Evolutionary conservation across 1,284 basidiomycete species (phyloP).

Genomic region (Rhodotorula sp.): DNA sequence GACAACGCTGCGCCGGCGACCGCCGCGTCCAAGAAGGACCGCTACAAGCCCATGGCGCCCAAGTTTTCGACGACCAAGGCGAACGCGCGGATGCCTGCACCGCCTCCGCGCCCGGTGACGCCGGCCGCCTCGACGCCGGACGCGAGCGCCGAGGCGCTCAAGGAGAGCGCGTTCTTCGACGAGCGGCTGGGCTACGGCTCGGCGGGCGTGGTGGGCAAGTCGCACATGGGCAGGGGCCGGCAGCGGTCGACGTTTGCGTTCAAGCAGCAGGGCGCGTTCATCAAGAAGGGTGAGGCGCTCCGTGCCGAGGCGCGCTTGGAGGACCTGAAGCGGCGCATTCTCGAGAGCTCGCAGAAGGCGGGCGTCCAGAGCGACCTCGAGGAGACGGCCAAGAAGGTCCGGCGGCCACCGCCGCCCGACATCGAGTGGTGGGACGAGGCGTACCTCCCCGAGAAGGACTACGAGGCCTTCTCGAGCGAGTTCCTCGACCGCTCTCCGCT

Average conservation of each 20-base stretch:
- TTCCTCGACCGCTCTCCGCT: constrained; percentile 58
- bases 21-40: constrained; percentile 77
- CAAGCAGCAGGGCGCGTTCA: constrained; percentile 86
- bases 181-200: constrained; percentile 47
- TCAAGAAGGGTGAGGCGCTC: constrained; percentile 78
- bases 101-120: constrained; percentile 22
- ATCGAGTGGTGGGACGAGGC: constrained; percentile 97
- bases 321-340: constrained; percentile 86
- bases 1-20: constrained; percentile 55
- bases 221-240: constrained; percentile 42
- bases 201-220: constrained; percentile 31
- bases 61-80: constrained; percentile 94
- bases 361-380: constrained; percentile 91
- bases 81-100: constrained; percentile 64
- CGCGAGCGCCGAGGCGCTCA: constrained; percentile 50
- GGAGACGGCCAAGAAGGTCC: constrained; percentile 79
- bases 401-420: constrained; percentile 79
- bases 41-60: constrained; percentile 94
- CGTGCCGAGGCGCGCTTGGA: constrained; percentile 76
- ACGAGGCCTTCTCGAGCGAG: constrained; percentile 71
- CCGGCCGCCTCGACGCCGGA: constrained; percentile 64
- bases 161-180: constrained; percentile 50
- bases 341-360: constrained; percentile 86
- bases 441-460: constrained; percentile 75
- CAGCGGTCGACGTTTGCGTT: constrained; percentile 75